Base-by-base conservation (phyloP, 208 protist genomes). In the Strigomonas culicis region DNA sequence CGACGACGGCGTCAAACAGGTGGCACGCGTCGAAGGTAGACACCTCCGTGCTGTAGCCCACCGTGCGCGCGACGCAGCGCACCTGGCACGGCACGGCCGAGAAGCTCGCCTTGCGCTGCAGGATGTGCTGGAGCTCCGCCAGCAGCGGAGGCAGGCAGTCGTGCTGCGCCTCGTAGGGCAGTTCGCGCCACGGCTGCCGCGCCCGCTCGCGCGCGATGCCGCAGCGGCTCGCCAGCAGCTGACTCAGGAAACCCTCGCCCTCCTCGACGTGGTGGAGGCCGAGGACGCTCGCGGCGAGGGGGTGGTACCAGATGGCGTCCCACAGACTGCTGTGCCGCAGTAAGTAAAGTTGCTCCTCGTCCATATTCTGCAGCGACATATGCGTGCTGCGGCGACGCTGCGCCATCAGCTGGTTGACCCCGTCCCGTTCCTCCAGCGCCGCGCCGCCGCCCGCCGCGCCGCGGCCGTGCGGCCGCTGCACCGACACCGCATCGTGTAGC, bases 271-370 rank as follows among this genome's bases (percentile, higher is more conserved):
- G 86, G 60, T 95, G 90, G 13, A 95, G 68, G 27, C 78, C 65
- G 19, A 95, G 72, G 15, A 82, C 75, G 47, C 82, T 84, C 19
- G 90, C 90, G 46, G 82, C 66, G n/a, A 79, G 72, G 13, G 84
- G 76, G 55, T 93, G 73, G 70, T 80, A 68, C 87, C 90, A 95
- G 59, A 95, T 89, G 11, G 90, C 86, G 24, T 82, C 75, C 87
- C 90, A 95, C 30, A 95, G 63, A 8, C 80, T 83, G 30, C 70
- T 71, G 74, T 95, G 90, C 13, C 84, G 75, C 49, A 95, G 70
- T 21, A 95, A 63, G 56, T 86, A 86, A 1, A 95, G 75, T 75
- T 92, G 84, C 49, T 77, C 75, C 66, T 95, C 86, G 19, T 90
- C 81, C n/a, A 78, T 71, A 73, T 86, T 92, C 46, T 66, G 58